Conservation (phyloP, 495 filamentous ascomycete genomes). For the Hypoxylon fuscum region DNA sequence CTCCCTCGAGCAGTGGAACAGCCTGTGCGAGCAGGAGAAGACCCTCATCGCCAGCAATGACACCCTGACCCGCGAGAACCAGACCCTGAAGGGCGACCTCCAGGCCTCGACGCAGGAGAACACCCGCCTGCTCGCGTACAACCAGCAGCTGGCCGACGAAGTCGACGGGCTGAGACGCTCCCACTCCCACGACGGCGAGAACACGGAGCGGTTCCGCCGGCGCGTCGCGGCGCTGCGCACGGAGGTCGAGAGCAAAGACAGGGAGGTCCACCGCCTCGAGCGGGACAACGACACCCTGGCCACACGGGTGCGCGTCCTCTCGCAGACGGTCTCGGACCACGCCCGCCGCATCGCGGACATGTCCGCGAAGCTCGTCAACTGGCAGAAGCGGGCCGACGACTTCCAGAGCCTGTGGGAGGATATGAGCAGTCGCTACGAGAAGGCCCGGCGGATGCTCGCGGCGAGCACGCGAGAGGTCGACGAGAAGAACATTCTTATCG, state of each 20-base stretch:
- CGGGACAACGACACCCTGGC: slow-evolving; percentile 16
- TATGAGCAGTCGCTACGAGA: slow-evolving; percentile 3
- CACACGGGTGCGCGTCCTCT: slow-evolving; percentile 22
- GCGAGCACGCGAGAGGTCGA: slow-evolving; percentile 13
- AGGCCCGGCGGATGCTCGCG: slow-evolving; percentile 3
- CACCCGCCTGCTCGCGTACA: slow-evolving; percentile 21
- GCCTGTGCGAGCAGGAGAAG: slow-evolving; percentile 33
- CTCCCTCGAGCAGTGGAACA: slow-evolving; percentile 37
- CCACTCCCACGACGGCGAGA: slow-evolving; percentile 27
- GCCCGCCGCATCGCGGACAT: neutral
- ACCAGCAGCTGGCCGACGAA: slow-evolving; percentile 26
- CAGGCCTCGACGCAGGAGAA: slow-evolving; percentile 14
- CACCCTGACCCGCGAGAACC: slow-evolving; percentile 32
- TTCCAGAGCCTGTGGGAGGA: slow-evolving; percentile 11
- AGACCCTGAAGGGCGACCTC: slow-evolving; percentile 36
- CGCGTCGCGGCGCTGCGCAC: slow-evolving; percentile 20
- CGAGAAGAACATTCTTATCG: slow-evolving; percentile 10
- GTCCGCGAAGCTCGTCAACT: neutral
- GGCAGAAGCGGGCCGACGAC: slow-evolving; percentile 4
- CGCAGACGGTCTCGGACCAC: slow-evolving; percentile 22
- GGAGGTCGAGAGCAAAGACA: slow-evolving; percentile 34
- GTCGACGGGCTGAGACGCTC: slow-evolving; percentile 20
- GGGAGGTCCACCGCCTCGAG: slow-evolving; percentile 19
- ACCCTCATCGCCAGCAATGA: slow-evolving; percentile 21
- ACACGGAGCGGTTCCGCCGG: slow-evolving; percentile 9